These are phyloP conservation scores for Whalleya microplaca DNA, from an alignment of 2,329 filamentous ascomycete species.

Conservation along the genomic window DNA sequence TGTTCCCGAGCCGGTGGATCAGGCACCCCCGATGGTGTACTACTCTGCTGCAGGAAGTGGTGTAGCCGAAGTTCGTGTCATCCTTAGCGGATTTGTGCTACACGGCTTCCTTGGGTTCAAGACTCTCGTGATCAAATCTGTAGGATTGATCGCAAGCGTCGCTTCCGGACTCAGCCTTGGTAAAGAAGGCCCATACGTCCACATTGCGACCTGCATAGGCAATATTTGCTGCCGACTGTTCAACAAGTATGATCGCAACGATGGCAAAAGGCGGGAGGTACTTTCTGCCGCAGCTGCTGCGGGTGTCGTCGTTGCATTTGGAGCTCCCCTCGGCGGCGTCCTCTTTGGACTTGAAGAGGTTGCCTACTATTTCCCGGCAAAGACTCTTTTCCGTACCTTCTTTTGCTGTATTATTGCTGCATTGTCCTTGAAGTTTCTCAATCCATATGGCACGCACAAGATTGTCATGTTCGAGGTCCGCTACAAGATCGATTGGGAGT, in stretches of 20 bases:
- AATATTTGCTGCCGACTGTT: constrained; percentile 97
- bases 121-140: constrained; percentile 83
- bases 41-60: constrained; percentile 96
- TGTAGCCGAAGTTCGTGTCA: constrained; percentile 95
- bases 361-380: constrained; percentile 95
- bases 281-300: constrained; percentile 91
- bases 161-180: constrained; percentile 91
- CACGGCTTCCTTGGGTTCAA: constrained; percentile 92
- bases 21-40: constrained; percentile 76
- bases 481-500: constrained; percentile 88
- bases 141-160: constrained; percentile 83
- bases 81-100: constrained; percentile 95
- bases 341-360: constrained; percentile 95
- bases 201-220: constrained; percentile 92
- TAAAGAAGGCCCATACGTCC: constrained; percentile 96
- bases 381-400: constrained; percentile 95
- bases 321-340: constrained; percentile 83
- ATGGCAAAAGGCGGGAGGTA: constrained; percentile 90
- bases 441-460: constrained; percentile 94
- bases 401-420: constrained; percentile 97
- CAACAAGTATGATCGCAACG: constrained; percentile 89
- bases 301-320: constrained; percentile 92
- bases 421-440: constrained; percentile 88
- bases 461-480: constrained; percentile 96
- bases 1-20: constrained; percentile 36